These are phyloP conservation scores for Cordyceps militaris DNA, from an alignment of 2,329 filamentous ascomycete species.

Conservation along the genomic window DNA sequence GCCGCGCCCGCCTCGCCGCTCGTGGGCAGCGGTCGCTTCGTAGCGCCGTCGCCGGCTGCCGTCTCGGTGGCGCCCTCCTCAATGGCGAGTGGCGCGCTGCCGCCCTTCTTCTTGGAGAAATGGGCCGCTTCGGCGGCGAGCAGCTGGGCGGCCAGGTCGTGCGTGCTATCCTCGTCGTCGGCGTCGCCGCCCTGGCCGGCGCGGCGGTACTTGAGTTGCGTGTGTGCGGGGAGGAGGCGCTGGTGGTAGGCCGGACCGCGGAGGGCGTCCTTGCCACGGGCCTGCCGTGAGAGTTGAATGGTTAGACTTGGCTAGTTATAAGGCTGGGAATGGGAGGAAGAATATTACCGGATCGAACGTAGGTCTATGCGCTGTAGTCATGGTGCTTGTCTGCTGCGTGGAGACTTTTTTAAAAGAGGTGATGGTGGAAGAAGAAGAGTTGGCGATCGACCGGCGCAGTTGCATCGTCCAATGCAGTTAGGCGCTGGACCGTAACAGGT, in stretches of 20 bases:
- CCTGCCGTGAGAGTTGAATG: constrained; percentile 40
- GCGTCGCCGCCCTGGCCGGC: constrained; percentile 83
- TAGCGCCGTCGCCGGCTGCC: constrained; percentile 24
- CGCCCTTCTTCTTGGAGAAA: constrained; percentile 76
- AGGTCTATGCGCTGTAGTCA: constrained; percentile 71
- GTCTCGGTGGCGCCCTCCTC: constrained; percentile 35
- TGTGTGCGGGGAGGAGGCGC: constrained; percentile 88
- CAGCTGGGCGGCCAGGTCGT: constrained; percentile 84
- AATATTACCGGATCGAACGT: constrained; percentile 83
- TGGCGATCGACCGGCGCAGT: background rate
- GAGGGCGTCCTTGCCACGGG: constrained; percentile 88
- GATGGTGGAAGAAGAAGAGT: background rate
- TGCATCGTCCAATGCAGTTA: background rate
- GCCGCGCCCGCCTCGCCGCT: constrained; percentile 14
- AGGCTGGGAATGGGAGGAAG: background rate
- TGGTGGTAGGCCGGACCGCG: constrained; percentile 94
- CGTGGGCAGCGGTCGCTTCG: constrained; percentile 51
- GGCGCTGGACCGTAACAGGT: background rate
- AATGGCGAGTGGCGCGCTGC: constrained; percentile 36
- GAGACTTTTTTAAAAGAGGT: background rate
- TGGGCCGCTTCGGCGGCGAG: constrained; percentile 82
- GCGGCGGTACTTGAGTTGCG: constrained; percentile 79
- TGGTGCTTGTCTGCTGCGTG: constrained; percentile 23
- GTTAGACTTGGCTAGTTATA: constrained; percentile 16
- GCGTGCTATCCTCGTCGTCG: constrained; percentile 57